phyloP scores from a whole-genome alignment of 2,329 filamentous ascomycete species.

The Penicillium sclerotigenum region DNA sequence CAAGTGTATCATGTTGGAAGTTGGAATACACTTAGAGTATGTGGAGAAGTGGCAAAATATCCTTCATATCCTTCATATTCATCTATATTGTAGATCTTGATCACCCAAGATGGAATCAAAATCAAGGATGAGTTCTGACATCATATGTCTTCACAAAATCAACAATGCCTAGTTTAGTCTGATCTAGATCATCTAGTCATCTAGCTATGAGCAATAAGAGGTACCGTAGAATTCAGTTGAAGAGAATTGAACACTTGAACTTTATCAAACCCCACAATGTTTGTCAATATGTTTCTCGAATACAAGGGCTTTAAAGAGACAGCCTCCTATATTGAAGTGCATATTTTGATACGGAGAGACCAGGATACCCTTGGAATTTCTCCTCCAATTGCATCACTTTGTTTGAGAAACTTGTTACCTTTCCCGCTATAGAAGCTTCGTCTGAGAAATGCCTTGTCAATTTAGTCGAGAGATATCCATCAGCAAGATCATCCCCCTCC shows the following conservation, averaged over 20 bases:
- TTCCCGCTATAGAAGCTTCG: neutral
- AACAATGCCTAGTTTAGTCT: neutral
- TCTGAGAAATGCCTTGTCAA: neutral
- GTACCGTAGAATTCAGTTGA: neutral
- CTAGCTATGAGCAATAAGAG: neutral
- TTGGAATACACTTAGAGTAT: neutral
- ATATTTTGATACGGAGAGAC: neutral
- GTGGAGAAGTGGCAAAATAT: neutral
- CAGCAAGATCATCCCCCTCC: neutral
- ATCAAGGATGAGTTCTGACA: neutral
- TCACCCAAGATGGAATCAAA: neutral
- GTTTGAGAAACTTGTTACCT: neutral
- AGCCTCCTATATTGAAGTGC: neutral
- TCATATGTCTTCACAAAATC: neutral
- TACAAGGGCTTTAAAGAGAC: neutral
- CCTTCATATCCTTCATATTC: neutral
- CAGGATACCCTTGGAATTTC: neutral
- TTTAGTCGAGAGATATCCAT: neutral
- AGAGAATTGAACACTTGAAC: neutral
- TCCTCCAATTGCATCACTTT: neutral
- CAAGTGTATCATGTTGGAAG: too few relatives aligned
- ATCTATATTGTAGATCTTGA: neutral
- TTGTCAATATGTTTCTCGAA: neutral
- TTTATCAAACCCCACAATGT: neutral
- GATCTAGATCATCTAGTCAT: neutral